phyloP scores from a whole-genome alignment of 352 stramenopile genomes.

The Phytophthora pseudosyringae region DNA sequence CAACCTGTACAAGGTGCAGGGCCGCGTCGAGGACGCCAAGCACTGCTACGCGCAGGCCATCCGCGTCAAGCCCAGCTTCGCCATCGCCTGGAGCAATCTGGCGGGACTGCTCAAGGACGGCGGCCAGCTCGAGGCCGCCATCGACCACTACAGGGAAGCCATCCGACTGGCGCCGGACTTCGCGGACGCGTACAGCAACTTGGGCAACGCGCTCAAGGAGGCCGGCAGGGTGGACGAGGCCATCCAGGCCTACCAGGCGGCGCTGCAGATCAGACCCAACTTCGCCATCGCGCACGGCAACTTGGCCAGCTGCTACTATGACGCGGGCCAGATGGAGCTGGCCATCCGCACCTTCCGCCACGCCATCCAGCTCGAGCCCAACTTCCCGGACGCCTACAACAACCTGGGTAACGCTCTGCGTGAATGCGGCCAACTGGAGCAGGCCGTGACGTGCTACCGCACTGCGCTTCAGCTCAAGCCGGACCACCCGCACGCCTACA shows the following conservation, averaged over 20 bases:
- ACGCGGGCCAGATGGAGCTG: constrained; percentile 81
- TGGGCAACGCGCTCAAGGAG: constrained; percentile 89
- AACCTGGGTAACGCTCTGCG: constrained; percentile 93
- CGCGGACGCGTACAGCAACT: constrained; percentile 87
- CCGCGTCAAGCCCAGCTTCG: constrained; percentile 87
- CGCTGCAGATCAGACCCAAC: constrained; percentile 84
- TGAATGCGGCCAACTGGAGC: constrained; percentile 83
- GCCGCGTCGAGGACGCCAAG: constrained; percentile 87
- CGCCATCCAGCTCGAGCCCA: constrained; percentile 92
- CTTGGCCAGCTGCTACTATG: constrained; percentile 91
- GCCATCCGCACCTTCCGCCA: constrained; percentile 91
- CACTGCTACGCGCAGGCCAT: constrained; percentile 92
- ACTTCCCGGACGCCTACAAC: constrained; percentile 95
- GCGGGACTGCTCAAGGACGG: constrained; percentile 92
- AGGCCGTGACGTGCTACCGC: constrained; percentile 88
- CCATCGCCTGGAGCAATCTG: constrained; percentile 94
- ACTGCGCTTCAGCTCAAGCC: constrained; percentile 91
- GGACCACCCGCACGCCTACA: constrained; percentile 94
- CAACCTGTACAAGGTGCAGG: constrained; percentile 93
- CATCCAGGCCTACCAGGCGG: constrained; percentile 86
- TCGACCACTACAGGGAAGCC: constrained; percentile 89
- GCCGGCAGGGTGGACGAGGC: constrained; percentile 70
- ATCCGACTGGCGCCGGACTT: constrained; percentile 86
- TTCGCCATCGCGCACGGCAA: constrained; percentile 95
- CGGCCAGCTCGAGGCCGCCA: constrained; percentile 77